Percentiles rank a stretch among this genome's conserved stretches.
phyloP scores from a whole-genome alignment of 768 basidiomycete species.

The Wakefieldia striispora region DNA sequence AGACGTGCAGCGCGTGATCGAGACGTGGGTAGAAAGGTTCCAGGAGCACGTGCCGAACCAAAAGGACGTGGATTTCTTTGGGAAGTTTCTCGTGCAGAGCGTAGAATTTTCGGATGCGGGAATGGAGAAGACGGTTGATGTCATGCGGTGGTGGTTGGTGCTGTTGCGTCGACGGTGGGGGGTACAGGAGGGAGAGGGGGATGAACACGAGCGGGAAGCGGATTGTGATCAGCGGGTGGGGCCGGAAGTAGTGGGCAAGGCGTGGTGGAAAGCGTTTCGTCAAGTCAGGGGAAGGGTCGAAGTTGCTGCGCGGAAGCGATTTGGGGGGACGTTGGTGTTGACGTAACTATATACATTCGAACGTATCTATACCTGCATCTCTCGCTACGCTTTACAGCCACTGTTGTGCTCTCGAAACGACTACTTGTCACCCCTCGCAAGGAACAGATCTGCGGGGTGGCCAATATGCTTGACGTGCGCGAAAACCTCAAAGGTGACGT shows the following conservation, averaged over 20 bases:
- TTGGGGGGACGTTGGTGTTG: slow-evolving; percentile 69
- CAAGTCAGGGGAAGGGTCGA: slow-evolving; percentile 69
- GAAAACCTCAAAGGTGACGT: slow-evolving; percentile 34
- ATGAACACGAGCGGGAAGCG: slow-evolving; percentile 34
- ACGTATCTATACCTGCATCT: no score
- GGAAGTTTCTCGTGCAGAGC: slow-evolving; percentile 66
- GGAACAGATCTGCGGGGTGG: no score
- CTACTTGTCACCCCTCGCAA: no score
- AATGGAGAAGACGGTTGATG: slow-evolving; percentile 63
- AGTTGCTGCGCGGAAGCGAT: slow-evolving; percentile 58
- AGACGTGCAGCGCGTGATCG: slow-evolving; percentile 72
- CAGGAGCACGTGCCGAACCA: slow-evolving; percentile 59
- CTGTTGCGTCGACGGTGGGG: slow-evolving; percentile 66
- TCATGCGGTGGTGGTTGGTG: slow-evolving; percentile 82
- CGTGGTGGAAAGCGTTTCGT: slow-evolving; percentile 82
- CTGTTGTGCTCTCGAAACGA: neutral
- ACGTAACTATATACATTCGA: slow-evolving; percentile 36
- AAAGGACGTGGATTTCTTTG: slow-evolving; percentile 74
- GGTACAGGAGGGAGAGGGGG: slow-evolving; percentile 46
- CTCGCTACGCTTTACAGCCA: no score
- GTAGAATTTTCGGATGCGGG: slow-evolving; percentile 68
- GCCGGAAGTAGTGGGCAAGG: slow-evolving; percentile 49
- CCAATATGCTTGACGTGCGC: no score
- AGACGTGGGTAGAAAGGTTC: slow-evolving; percentile 72
- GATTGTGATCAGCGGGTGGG: slow-evolving; percentile 27